A percentile compares a stretch with the other conserved stretches of the same genome.
Evolutionary conservation across 441 rosid genomes (phyloP).

Genomic region (Viola pubescens): DNA sequence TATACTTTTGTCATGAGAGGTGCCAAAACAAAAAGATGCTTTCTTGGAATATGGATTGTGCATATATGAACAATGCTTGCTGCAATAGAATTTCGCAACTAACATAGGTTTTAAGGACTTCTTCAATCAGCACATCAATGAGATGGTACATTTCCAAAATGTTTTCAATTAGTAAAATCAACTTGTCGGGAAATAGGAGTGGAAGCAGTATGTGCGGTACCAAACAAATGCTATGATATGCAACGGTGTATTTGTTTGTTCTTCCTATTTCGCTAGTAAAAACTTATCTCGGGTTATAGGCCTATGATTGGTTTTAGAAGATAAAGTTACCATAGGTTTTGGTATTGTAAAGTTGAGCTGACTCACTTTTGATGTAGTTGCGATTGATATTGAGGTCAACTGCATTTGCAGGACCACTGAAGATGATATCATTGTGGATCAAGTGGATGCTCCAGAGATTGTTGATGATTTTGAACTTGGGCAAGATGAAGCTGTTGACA

Average conservation of each 20-base stretch:
- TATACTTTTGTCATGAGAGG: neutral
- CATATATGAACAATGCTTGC: neutral
- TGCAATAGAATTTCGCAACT: neutral
- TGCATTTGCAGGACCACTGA: conserved; percentile 54
- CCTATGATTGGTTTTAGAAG: neutral
- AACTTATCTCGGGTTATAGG: neutral
- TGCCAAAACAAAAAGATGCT: neutral
- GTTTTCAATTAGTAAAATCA: neutral
- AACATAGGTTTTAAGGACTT: neutral
- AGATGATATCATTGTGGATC: conserved; percentile 80
- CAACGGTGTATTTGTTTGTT: neutral
- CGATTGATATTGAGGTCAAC: neutral
- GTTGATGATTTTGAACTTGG: conserved; percentile 86
- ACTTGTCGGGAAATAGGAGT: neutral
- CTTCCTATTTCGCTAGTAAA: neutral
- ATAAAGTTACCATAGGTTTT: neutral
- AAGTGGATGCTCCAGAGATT: conserved; percentile 62
- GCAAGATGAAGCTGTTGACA: conserved; percentile 77
- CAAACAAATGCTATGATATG: neutral
- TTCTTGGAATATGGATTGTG: neutral
- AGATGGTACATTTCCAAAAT: neutral
- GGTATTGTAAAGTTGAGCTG: too few species aligned
- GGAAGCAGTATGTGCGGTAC: neutral
- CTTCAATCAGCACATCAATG: neutral
- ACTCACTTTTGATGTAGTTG: too few species aligned